Base-by-base conservation (phyloP, 2,329 filamentous ascomycete species). In the Exserohilum turcica region DNA sequence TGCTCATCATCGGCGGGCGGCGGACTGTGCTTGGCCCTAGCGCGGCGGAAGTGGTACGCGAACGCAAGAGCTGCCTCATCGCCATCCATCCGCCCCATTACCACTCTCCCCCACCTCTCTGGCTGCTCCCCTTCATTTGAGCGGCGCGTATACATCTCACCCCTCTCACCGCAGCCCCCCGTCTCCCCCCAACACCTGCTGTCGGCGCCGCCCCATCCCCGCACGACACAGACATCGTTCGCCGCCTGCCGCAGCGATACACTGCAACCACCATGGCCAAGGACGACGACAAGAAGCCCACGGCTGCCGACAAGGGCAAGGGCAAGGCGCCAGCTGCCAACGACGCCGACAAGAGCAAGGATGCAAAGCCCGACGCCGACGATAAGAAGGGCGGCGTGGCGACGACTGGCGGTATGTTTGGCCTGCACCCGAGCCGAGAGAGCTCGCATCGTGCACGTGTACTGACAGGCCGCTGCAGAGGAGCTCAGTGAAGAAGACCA, bases 401-500 rank as follows among this genome's bases (percentile, higher is more conserved):
- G 48, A 76, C 83, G 60, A 80, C 84, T 74, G 83, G 83, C 37
- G 63, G 64, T 85, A 79, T 57, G 78, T 73, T 74, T 55, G 28
- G 52, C 46, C 35, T 38, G 50, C 57, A 43, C 44, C 52, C 53
- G 43, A 49, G 62, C 60, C 43, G 52, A 24, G 21, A 46, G 32
- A 45, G 49, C 55, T 38, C 15, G 38, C n/a, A 33, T 13, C n/a
- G 40, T 28, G 37, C 6, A 57, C 67, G 59, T 71, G 58, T 50
- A 52, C 66, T 66, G 56, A 70, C 50, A 42, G 21, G 31, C 76
- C 78, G 32, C 75, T 70, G 74, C 82, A 80, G 93, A 97, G 79
- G 94, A 99, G 78, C 87, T 99, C 66, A 99, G 84, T 71, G 94
- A 99, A 71, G 94, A 99, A 77, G 94, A 99, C 64, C 92, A 97